Evolutionary conservation across 257 asterid species (phyloP), one percentile per base, ranked within the genome.

Genomic region (Penstemon barbatus): DNA sequence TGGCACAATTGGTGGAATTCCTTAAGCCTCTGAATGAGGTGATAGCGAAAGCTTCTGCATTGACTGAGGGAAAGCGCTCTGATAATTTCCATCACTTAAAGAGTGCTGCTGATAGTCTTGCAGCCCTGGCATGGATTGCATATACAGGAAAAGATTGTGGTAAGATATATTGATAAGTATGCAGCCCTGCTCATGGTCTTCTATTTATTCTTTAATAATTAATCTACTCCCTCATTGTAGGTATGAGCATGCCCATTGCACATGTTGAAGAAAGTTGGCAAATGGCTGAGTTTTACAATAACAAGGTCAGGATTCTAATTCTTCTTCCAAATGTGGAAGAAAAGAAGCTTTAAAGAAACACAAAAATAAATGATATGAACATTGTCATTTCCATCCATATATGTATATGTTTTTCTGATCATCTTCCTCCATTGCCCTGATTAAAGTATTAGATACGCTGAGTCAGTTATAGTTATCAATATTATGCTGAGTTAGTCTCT

Each of bases 231-330:
- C 59, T 33, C 51, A 49, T 41, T 51, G 57, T 79, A 94, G 97
- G 97, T 66, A 82, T 91, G 96, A 86, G 89, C 88, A 87, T 94
- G 99, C 99, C 97, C 54, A 94, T 74, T 75, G 96, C 97, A 58
- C 95, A 91, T 46, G 97, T 94, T 51, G 99, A 94, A 83, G 99
- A 94, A 79, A 89, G 93, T 80, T 94, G 99, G 99, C 97, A 91
- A 74, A 91, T 85, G 95, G 99, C 99, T 55, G 97, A 94, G 78
- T 94, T 94, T 73, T 94, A 87, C 61, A 79, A 81, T 75, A 94
- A 94, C 78, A 94, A 94, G 97, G 99, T 91, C 71, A 10, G 15
- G 45, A 39, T 54, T 76, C 51, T 37, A 19, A 57, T 63, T 44
- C 51, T 68, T 61, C 83, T 41, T 51, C 59, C 54, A 57, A 44